Conservation (phyloP, 2,329 filamentous ascomycete genomes). For the Hypoxylon sp. region DNA sequence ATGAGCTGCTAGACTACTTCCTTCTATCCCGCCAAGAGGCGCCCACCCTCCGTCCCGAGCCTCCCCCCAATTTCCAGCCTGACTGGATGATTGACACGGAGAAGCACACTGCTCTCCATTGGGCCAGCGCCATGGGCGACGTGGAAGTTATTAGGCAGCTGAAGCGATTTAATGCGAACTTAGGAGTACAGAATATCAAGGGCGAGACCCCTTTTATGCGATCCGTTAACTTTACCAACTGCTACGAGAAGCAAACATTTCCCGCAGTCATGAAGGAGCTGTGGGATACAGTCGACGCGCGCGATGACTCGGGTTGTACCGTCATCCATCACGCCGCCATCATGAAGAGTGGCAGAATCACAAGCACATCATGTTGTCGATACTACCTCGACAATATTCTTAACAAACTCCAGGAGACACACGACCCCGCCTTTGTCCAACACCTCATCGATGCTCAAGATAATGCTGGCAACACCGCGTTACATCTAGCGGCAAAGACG, state of each 20-base stretch:
- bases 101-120: slow-evolving; percentile 93
- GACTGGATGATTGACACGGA: slow-evolving; percentile 95
- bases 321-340: slow-evolving; percentile 95
- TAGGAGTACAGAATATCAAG: slow-evolving; percentile 77
- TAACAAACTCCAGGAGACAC: slow-evolving; percentile 85
- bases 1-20: slow-evolving; percentile 96
- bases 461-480: slow-evolving; percentile 88
- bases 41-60: slow-evolving; percentile 79
- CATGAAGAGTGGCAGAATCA: slow-evolving; percentile 84
- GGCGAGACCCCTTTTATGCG: slow-evolving; percentile 96
- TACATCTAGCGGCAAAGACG: slow-evolving; percentile 81
- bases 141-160: slow-evolving; percentile 91
- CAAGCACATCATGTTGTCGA: slow-evolving; percentile 88
- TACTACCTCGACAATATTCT: slow-evolving; percentile 95
- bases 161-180: slow-evolving; percentile 82
- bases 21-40: slow-evolving; percentile 87
- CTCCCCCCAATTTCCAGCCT: slow-evolving; percentile 87
- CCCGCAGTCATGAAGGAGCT: slow-evolving; percentile 86
- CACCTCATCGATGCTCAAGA: slow-evolving; percentile 86
- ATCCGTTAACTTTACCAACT: slow-evolving; percentile 96
- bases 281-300: slow-evolving; percentile 82
- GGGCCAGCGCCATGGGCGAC: slow-evolving; percentile 98
- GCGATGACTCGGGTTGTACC: slow-evolving; percentile 86
- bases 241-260: slow-evolving; percentile 93
- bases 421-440: slow-evolving; percentile 82